Percentiles rank a stretch among this genome's conserved stretches.
phyloP scores from a whole-genome alignment of 23 red algal species.

The Gracilariopsis chorda region DNA sequence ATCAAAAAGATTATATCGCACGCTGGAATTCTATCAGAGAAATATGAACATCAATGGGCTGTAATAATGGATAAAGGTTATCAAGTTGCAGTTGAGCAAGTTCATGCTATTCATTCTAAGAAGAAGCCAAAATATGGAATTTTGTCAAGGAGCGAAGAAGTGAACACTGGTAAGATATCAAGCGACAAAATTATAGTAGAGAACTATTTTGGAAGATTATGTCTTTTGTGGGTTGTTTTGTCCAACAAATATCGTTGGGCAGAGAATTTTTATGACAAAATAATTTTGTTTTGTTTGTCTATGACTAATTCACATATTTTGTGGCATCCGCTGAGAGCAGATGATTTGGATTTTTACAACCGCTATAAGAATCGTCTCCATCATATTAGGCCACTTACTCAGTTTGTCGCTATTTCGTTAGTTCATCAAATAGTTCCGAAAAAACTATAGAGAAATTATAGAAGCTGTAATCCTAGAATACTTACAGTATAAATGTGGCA shows the following conservation, averaged over 20 bases:
- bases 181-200: not conserved
- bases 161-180: not conserved
- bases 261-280: not conserved
- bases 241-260: not conserved
- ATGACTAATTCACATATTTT: constrained; percentile 20
- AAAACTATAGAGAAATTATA: too few relatives aligned
- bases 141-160: not conserved
- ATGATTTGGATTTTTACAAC: not conserved
- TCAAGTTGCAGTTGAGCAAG: not conserved
- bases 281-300: not conserved
- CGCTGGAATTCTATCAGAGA: not conserved
- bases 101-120: not conserved
- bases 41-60: not conserved
- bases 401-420: too few relatives aligned
- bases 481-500: too few relatives aligned
- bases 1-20: not conserved
- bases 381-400: not conserved
- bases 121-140: not conserved
- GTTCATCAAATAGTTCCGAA: too few relatives aligned
- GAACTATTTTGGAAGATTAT: not conserved
- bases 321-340: not conserved
- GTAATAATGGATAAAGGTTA: not conserved
- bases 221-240: not conserved
- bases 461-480: too few relatives aligned
- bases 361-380: not conserved